Conservation (phyloP, 2,329 filamentous ascomycete genomes). For the Fusarium sp. region DNA sequence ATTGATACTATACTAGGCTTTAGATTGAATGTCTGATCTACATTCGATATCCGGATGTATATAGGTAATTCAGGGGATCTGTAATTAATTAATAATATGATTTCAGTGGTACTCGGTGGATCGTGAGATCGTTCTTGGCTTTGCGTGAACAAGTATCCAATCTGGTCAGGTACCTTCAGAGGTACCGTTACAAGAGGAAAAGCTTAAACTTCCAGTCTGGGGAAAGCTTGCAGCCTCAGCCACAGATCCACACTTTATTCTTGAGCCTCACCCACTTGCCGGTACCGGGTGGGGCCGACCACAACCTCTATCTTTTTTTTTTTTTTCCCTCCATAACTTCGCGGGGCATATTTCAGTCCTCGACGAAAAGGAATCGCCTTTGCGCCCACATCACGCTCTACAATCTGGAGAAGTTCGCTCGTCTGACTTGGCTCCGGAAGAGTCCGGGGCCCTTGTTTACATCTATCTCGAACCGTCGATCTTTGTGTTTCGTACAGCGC, state of each 20-base stretch:
- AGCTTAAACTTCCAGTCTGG: constrained; percentile 1
- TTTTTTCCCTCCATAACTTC: neutral
- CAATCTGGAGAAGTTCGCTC: constrained; percentile 40
- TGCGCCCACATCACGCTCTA: constrained; percentile 3
- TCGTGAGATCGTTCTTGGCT: neutral
- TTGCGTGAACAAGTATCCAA: neutral
- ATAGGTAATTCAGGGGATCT: neutral
- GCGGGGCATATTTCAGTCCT: neutral
- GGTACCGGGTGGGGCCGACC: neutral
- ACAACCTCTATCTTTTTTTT: constrained; percentile 2
- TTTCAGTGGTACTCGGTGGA: neutral
- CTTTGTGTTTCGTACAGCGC: constrained; percentile 20
- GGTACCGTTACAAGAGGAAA: constrained; percentile 1
- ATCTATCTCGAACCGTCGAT: constrained; percentile 5
- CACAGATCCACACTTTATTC: neutral
- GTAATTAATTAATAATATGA: neutral
- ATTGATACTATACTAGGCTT: neutral
- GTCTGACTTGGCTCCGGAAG: constrained; percentile 39
- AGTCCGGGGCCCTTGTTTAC: constrained; percentile 33
- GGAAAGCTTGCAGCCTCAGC: constrained; percentile 2
- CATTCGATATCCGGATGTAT: neutral
- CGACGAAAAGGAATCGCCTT: neutral
- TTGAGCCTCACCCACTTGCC: constrained; percentile 7
- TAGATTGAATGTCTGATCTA: neutral
- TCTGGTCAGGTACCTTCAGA: neutral